phyloP scores from a whole-genome alignment of 2,329 filamentous ascomycete species.

The Pseudopyrenochaeta lycopersici region DNA sequence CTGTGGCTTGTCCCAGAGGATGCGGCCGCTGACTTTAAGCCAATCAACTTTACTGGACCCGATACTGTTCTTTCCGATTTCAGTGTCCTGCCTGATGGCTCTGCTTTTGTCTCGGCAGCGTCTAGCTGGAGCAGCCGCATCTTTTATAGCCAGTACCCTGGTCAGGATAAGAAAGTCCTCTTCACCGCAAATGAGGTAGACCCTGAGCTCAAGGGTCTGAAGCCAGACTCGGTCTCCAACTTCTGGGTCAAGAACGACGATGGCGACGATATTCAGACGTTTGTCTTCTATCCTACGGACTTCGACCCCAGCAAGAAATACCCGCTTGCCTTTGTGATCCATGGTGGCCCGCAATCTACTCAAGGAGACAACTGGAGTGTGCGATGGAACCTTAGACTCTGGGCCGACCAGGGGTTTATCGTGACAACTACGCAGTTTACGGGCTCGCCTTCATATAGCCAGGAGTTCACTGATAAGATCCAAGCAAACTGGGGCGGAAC shows the following conservation, averaged over 20 bases:
- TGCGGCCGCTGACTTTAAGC: slow-evolving; percentile 61
- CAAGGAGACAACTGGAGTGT: slow-evolving; percentile 80
- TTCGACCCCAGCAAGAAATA: slow-evolving; percentile 78
- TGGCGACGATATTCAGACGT: slow-evolving; percentile 67
- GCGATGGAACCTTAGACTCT: slow-evolving; percentile 84
- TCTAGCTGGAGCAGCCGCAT: slow-evolving; percentile 44
- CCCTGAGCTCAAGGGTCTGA: slow-evolving; percentile 72
- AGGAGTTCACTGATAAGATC: slow-evolving; percentile 80
- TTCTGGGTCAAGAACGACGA: slow-evolving; percentile 75
- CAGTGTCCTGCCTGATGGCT: slow-evolving; percentile 68
- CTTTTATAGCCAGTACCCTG: slow-evolving; percentile 40
- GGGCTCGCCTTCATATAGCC: slow-evolving; percentile 82
- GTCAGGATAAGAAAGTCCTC: slow-evolving; percentile 51
- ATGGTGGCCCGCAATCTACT: slow-evolving; percentile 81
- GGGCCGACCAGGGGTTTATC: slow-evolving; percentile 87
- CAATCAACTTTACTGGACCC: slow-evolving; percentile 54
- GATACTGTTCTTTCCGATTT: slow-evolving; percentile 44
- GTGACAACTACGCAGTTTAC: slow-evolving; percentile 84
- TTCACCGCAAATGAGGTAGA: slow-evolving; percentile 71
- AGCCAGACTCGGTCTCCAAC: slow-evolving; percentile 68
- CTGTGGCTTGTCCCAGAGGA: slow-evolving; percentile 70
- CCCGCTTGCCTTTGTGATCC: slow-evolving; percentile 79
- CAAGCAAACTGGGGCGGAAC: slow-evolving; percentile 81
- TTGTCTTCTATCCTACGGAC: slow-evolving; percentile 68
- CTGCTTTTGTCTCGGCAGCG: slow-evolving; percentile 53